Evolutionary conservation across 1,284 basidiomycete species (phyloP).

Genomic region (Mycena citricolor): DNA sequence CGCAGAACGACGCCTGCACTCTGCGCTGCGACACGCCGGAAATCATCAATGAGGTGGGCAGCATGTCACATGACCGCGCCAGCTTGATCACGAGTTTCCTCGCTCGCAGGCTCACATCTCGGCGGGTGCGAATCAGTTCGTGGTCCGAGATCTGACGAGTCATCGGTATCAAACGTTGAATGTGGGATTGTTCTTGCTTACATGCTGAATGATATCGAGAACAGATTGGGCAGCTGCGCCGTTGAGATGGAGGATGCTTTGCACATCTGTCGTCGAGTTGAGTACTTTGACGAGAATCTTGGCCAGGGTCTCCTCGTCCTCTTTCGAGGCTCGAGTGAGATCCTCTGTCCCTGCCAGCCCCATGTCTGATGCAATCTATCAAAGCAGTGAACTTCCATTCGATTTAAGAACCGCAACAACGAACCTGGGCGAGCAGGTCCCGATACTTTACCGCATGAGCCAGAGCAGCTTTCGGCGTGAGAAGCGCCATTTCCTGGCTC

Average conservation of each 20-base stretch:
- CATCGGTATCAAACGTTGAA: neutral
- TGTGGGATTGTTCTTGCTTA: neutral
- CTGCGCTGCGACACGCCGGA: slow-evolving; percentile 18
- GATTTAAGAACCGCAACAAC: no score
- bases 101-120: slow-evolving; percentile 11
- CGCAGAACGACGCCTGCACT: slow-evolving; percentile 14
- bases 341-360: no score
- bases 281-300: slow-evolving; percentile 4
- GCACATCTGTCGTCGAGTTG: slow-evolving; percentile 8
- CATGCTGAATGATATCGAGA: slow-evolving; percentile 14
- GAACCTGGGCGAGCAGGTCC: no score
- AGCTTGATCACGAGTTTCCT: slow-evolving; percentile 19
- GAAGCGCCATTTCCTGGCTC: no score
- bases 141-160: slow-evolving; percentile 9
- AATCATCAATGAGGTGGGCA: slow-evolving; percentile 24
- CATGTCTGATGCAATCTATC: no score
- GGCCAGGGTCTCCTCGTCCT: no score
- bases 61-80: slow-evolving; percentile 18
- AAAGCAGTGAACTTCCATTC: no score
- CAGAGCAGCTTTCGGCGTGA: no score
- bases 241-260: slow-evolving; percentile 2
- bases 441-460: no score
- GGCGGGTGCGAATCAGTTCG: slow-evolving; percentile 7
- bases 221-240: slow-evolving; percentile 8
- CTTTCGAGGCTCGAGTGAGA: no score